A percentile compares a stretch with the other conserved stretches of the same genome.
These are phyloP conservation scores for Lasiosphaeria miniovina DNA, from an alignment of 495 filamentous ascomycete species.

Conservation along the genomic window DNA sequence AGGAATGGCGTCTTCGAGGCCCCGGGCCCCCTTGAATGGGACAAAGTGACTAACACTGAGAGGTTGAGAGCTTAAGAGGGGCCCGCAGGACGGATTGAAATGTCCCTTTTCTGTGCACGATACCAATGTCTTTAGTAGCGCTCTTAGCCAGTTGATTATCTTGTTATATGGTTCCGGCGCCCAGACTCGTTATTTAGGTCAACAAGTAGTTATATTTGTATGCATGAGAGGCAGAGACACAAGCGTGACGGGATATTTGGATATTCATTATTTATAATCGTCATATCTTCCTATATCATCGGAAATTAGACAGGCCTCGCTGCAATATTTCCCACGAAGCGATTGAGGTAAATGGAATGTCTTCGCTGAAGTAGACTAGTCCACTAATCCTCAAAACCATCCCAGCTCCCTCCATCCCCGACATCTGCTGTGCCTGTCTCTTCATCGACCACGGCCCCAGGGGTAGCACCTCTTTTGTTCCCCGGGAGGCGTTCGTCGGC, in stretches of 20 bases:
- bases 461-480: constrained; percentile 34
- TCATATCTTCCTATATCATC: too few species aligned
- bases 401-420: constrained; percentile 56
- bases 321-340: background rate
- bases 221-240: too few species aligned
- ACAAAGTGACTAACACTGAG: constrained; percentile 32
- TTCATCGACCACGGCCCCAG: constrained; percentile 37
- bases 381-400: constrained; percentile 63
- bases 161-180: too few species aligned
- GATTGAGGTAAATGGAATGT: background rate
- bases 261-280: too few species aligned
- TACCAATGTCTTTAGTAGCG: too few species aligned
- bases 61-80: constrained; percentile 21
- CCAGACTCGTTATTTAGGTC: too few species aligned
- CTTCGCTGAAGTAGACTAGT: background rate
- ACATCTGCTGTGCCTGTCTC: constrained; percentile 31
- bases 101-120: background rate
- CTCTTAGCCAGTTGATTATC: too few species aligned
- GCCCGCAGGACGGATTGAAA: background rate
- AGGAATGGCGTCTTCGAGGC: constrained; percentile 73
- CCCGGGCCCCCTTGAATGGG: constrained; percentile 53
- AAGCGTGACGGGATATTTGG: too few species aligned
- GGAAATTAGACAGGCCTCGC: too few species aligned
- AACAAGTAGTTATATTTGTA: too few species aligned
- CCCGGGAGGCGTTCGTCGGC: constrained; percentile 68